Evolutionary conservation across 352 stramenopile species (phyloP).

Genomic region (Pythium scleroteichum): DNA sequence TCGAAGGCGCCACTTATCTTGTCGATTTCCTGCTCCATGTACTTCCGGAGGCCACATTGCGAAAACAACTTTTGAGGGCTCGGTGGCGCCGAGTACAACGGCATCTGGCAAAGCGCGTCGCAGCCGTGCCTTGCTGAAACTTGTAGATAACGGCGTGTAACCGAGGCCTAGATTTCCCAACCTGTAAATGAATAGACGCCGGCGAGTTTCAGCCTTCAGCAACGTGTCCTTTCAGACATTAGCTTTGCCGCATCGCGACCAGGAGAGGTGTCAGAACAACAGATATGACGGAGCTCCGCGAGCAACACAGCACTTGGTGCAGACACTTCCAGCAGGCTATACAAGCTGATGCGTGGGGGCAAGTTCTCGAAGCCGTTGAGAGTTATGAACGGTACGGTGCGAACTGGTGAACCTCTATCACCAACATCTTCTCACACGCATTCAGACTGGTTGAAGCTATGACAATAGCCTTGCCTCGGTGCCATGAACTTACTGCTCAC

Average conservation of each 20-base stretch:
- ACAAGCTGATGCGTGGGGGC: constrained; percentile 64
- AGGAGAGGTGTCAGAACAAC: neutral
- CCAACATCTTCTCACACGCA: neutral
- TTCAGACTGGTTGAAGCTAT: constrained; percentile 42
- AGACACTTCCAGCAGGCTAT: constrained; percentile 57
- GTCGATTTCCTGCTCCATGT: constrained; percentile 85
- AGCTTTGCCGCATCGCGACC: neutral
- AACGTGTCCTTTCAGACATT: neutral
- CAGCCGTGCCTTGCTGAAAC: constrained; percentile 15
- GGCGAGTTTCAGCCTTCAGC: neutral
- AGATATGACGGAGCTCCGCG: constrained; percentile 15
- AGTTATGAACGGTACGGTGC: constrained; percentile 62
- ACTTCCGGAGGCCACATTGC: constrained; percentile 61
- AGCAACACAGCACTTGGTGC: constrained; percentile 57
- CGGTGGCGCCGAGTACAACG: constrained; percentile 71
- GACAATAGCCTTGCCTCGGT: constrained; percentile 37
- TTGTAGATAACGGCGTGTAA: neutral
- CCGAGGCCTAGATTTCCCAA: neutral
- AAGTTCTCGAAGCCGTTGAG: constrained; percentile 77
- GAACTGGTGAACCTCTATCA: neutral
- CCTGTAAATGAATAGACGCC: neutral
- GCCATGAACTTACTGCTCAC: constrained; percentile 40
- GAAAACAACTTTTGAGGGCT: constrained; percentile 60
- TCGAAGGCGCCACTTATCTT: constrained; percentile 71
- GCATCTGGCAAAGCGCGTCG: constrained; percentile 59